A percentile compares a stretch with the other conserved stretches of the same genome.
Evolutionary conservation across 2,329 filamentous ascomycete species (phyloP).

Genomic region (Alternaria hordeiaustralica): DNA sequence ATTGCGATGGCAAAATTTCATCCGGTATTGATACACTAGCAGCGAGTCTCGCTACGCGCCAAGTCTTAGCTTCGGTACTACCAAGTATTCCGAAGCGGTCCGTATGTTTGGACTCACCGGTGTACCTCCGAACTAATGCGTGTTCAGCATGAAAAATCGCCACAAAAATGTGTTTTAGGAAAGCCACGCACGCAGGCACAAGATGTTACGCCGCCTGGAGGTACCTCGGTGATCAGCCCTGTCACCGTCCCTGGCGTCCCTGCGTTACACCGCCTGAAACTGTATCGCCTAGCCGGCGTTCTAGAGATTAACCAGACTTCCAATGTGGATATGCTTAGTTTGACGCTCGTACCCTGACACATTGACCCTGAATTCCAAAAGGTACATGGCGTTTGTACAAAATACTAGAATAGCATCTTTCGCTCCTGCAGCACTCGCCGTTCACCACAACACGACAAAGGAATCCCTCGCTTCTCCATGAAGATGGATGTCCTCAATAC

Average conservation of each 20-base stretch:
- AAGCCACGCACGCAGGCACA: not conserved
- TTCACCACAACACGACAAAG: not conserved
- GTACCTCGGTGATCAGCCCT: not conserved
- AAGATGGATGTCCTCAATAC: not conserved
- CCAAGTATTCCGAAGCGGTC: not conserved
- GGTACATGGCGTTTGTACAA: not conserved
- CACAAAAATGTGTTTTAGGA: not conserved
- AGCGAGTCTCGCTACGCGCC: not conserved
- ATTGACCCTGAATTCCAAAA: not conserved
- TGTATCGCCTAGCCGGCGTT: not conserved
- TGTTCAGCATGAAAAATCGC: not conserved
- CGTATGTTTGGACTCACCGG: not conserved
- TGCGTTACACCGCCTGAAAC: not conserved
- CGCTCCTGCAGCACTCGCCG: not conserved
- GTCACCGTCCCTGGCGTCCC: not conserved
- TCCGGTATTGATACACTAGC: not conserved
- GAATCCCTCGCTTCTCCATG: not conserved
- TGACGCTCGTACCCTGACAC: not conserved
- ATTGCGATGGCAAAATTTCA: not conserved
- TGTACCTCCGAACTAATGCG: not conserved
- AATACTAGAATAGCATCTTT: not conserved
- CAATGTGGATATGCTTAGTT: not conserved
- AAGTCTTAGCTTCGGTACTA: slow-evolving; percentile 1
- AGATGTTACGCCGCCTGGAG: not conserved
- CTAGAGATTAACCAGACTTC: not conserved